These are phyloP conservation scores for Aspergillus alliaceus DNA, from an alignment of 2,329 filamentous ascomycete genomes.

Conservation along the genomic window DNA sequence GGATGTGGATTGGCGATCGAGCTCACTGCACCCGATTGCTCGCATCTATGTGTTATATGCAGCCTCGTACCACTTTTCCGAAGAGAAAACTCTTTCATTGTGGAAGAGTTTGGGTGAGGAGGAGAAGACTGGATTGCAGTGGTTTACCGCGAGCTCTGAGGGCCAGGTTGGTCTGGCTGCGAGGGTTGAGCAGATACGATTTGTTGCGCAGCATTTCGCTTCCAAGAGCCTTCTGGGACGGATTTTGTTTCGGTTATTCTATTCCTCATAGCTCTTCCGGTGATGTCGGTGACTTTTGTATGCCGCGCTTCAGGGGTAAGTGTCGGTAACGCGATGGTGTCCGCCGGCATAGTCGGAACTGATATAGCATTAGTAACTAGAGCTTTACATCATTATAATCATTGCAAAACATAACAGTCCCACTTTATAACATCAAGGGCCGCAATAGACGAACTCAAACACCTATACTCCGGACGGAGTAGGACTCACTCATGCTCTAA, in stretches of 20 bases:
- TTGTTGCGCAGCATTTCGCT: background rate
- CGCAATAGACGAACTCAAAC: no score
- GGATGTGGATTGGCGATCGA: constrained; percentile 1
- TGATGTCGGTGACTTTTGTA: background rate
- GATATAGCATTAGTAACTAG: background rate
- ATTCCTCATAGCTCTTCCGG: background rate
- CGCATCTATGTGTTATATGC: constrained; percentile 3
- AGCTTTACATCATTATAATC: background rate
- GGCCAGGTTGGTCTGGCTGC: background rate
- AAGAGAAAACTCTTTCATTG: background rate
- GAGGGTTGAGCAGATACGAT: background rate
- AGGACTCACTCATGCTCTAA: no score
- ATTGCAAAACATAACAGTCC: background rate
- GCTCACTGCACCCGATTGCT: background rate
- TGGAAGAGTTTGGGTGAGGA: background rate
- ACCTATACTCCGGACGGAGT: no score
- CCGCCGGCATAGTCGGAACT: background rate
- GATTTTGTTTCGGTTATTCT: background rate
- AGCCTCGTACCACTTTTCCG: constrained; percentile 2
- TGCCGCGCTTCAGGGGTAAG: background rate
- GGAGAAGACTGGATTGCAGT: background rate
- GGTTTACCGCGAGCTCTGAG: background rate
- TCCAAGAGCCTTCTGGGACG: background rate
- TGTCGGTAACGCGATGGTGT: background rate
- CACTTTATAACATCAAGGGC: no score